Percentiles rank a stretch among this genome's conserved stretches.
phyloP scores from a whole-genome alignment of 2,329 filamentous ascomycete genomes.

The Aspergillus sp. region DNA sequence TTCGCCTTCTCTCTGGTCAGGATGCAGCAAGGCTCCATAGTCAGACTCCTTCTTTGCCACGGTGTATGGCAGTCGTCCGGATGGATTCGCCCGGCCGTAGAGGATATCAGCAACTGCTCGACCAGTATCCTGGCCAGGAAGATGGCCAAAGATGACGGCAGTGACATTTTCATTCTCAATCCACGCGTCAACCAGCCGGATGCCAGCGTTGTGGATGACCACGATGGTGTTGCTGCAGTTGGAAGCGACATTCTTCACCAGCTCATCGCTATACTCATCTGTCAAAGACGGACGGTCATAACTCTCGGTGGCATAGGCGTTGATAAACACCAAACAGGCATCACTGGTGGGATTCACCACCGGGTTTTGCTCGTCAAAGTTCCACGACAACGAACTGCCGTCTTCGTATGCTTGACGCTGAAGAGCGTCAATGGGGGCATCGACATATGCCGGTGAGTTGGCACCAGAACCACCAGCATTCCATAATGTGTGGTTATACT shows the following conservation, averaged over 20 bases:
- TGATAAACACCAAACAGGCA: slow-evolving; percentile 55
- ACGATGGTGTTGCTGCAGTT: slow-evolving; percentile 61
- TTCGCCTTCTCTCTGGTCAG: slow-evolving; percentile 6
- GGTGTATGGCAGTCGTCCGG: slow-evolving; percentile 59
- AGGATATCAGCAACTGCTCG: slow-evolving; percentile 52
- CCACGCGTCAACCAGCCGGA: slow-evolving; percentile 52
- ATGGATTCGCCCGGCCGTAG: slow-evolving; percentile 54
- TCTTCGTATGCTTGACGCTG: slow-evolving; percentile 50
- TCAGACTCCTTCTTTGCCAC: slow-evolving; percentile 54
- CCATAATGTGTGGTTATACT: slow-evolving; percentile 41
- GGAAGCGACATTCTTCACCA: slow-evolving; percentile 55
- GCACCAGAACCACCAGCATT: slow-evolving; percentile 47
- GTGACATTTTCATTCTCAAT: slow-evolving; percentile 62
- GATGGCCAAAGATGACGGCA: slow-evolving; percentile 58
- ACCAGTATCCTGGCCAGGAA: slow-evolving; percentile 62
- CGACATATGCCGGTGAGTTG: slow-evolving; percentile 44
- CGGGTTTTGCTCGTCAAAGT: slow-evolving; percentile 12
- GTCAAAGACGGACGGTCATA: slow-evolving; percentile 31
- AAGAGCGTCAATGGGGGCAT: slow-evolving; percentile 53
- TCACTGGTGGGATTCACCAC: slow-evolving; percentile 13
- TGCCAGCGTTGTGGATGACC: slow-evolving; percentile 60
- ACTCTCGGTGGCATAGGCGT: slow-evolving; percentile 41
- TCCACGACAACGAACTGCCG: slow-evolving; percentile 36
- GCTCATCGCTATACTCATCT: slow-evolving; percentile 46
- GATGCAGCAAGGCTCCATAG: slow-evolving; percentile 39